A percentile compares a stretch with the other conserved stretches of the same genome.
These are phyloP conservation scores for Anethum foeniculum DNA, from an alignment of 140 eudicot species.

Conservation along the genomic window DNA sequence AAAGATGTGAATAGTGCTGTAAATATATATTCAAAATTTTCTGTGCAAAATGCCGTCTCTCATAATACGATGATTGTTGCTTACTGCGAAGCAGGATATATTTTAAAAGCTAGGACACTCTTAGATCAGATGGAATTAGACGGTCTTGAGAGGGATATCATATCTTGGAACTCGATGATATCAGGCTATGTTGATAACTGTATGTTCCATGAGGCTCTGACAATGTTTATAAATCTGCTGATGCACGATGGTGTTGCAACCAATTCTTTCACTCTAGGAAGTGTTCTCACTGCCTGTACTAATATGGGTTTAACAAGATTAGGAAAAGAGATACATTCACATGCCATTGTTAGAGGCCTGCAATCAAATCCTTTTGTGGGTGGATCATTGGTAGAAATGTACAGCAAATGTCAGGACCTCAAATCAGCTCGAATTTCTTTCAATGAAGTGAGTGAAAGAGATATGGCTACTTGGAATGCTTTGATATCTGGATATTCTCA, in stretches of 20 bases:
- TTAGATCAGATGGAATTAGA: conserved; percentile 29
- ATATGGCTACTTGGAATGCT: conserved; percentile 39
- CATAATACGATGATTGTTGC: conserved; percentile 47
- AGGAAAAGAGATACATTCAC: conserved; percentile 41
- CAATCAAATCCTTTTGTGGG: conserved; percentile 33
- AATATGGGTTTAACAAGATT: conserved; percentile 16
- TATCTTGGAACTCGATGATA: conserved; percentile 51
- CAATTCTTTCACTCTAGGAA: conserved; percentile 36
- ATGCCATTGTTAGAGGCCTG: conserved; percentile 36
- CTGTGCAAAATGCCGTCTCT: conserved; percentile 32
- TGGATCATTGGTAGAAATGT: conserved; percentile 42
- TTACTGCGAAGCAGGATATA: conserved; percentile 34
- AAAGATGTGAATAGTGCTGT: conserved; percentile 31
- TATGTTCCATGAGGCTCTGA: conserved; percentile 33
- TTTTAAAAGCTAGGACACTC: conserved; percentile 27
- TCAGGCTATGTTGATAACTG: conserved; percentile 44
- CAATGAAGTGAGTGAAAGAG: conserved; percentile 22
- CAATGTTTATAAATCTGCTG: conserved; percentile 20
- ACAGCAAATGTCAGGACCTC: conserved; percentile 24
- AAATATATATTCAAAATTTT: conserved; percentile 24
- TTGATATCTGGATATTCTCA: conserved; percentile 43
- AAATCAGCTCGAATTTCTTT: conserved; percentile 34
- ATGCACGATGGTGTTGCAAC: conserved; percentile 21
- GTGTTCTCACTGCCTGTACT: conserved; percentile 33
- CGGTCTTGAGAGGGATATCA: conserved; percentile 24